Conservation (phyloP, 2,329 filamentous ascomycete genomes). For the Penicillium sp. region DNA sequence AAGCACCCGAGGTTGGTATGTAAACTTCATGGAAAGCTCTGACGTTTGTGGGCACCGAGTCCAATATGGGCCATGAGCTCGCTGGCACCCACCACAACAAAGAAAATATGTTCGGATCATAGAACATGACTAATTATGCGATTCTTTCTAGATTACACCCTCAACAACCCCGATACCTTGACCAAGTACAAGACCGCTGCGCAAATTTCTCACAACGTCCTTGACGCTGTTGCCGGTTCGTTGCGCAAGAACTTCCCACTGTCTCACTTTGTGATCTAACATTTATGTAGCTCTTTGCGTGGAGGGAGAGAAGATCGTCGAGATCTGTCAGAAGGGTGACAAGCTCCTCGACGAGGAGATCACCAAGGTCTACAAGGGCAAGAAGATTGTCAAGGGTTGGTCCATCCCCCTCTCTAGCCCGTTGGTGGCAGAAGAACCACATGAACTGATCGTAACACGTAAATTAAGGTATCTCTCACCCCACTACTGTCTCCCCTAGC, state of each 20-base stretch:
- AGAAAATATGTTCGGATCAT: constrained; percentile 1
- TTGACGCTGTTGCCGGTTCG: constrained; percentile 73
- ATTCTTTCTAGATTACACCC: constrained; percentile 68
- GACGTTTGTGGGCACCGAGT: constrained; percentile 34
- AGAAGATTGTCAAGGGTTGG: constrained; percentile 89
- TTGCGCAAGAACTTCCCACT: constrained; percentile 12
- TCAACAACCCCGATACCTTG: constrained; percentile 89
- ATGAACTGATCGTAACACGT: constrained; percentile 14
- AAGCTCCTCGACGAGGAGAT: constrained; percentile 92
- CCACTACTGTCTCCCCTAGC: constrained; percentile 90
- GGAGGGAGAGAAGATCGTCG: constrained; percentile 87
- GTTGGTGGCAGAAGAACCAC: background rate
- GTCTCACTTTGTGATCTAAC: constrained; percentile 22
- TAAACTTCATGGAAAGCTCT: constrained; percentile 35
- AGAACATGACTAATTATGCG: constrained; percentile 18
- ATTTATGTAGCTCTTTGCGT: constrained; percentile 61
- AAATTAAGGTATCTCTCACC: constrained; percentile 76
- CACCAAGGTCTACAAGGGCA: constrained; percentile 94
- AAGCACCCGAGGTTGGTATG: constrained; percentile 45
- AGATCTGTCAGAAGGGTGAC: constrained; percentile 94
- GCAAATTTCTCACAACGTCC: constrained; percentile 91
- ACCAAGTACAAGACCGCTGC: constrained; percentile 99
- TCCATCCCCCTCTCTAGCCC: constrained; percentile 15
- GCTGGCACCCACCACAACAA: constrained; percentile 14
- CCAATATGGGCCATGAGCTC: constrained; percentile 23